Conservation (phyloP, 2,329 filamentous ascomycete genomes). For the Thielaviopsis ethacetica region DNA sequence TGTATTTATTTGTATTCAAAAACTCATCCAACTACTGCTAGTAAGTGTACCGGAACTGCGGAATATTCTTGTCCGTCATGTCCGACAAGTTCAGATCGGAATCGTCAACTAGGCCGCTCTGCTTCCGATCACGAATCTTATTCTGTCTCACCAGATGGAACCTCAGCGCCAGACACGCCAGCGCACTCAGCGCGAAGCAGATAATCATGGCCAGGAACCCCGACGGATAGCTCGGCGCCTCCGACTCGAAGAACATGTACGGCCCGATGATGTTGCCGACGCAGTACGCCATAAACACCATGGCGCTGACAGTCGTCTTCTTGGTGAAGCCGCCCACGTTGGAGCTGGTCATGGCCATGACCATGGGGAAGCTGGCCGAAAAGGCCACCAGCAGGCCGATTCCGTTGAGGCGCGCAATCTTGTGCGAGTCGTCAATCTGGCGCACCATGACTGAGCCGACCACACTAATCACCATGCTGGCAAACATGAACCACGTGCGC, state of each 20-base stretch:
- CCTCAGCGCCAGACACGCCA: slow-evolving; percentile 26
- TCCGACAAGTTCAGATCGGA: slow-evolving; percentile 20
- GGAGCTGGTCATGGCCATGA: slow-evolving; percentile 38
- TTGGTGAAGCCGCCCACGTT: slow-evolving; percentile 49
- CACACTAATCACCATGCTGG: slow-evolving; percentile 14
- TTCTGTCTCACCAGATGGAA: slow-evolving; percentile 36
- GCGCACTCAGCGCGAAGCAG: slow-evolving; percentile 36
- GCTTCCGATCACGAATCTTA: slow-evolving; percentile 28
- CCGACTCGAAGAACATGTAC: slow-evolving; percentile 39
- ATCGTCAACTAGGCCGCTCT: not conserved
- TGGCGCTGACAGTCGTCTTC: slow-evolving; percentile 40
- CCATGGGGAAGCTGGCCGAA: slow-evolving; percentile 26
- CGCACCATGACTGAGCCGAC: slow-evolving; percentile 16
- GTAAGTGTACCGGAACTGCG: slow-evolving; percentile 35
- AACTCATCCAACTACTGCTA: too few species aligned
- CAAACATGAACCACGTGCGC: slow-evolving; percentile 16
- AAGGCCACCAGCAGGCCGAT: slow-evolving; percentile 36
- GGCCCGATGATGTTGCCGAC: slow-evolving; percentile 45
- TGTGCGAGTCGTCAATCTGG: slow-evolving; percentile 10
- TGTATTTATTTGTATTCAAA: too few species aligned
- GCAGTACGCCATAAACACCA: slow-evolving; percentile 42
- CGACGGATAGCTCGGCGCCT: slow-evolving; percentile 43
- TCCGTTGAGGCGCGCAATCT: slow-evolving; percentile 17
- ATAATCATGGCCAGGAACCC: slow-evolving; percentile 45
- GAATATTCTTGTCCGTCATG: slow-evolving; percentile 38